Percentiles rank a stretch among this genome's conserved stretches.
Evolutionary conservation across 2,329 filamentous ascomycete genomes (phyloP).

Genomic region (Hymenoscyphus linearis): DNA sequence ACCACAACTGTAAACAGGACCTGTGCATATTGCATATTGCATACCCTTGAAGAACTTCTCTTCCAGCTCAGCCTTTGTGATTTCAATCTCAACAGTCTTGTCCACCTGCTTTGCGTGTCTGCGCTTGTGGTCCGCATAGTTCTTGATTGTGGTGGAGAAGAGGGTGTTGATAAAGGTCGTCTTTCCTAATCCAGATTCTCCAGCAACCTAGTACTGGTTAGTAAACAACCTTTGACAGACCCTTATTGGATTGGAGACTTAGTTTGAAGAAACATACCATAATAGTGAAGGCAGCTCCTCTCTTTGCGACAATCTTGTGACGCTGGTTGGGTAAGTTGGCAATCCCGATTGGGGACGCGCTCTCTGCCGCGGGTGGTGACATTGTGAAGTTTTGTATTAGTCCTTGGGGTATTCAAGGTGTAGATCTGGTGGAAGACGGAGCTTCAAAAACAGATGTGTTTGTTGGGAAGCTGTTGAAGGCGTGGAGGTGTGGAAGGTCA

Average conservation of each 20-base stretch:
- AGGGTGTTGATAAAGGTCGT: slow-evolving; percentile 99
- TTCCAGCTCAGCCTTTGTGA: slow-evolving; percentile 98
- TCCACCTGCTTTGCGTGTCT: slow-evolving; percentile 99
- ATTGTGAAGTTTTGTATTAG: slow-evolving; percentile 34
- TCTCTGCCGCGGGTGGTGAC: slow-evolving; percentile 54
- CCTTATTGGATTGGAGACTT: not conserved
- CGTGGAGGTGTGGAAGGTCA: slow-evolving; percentile 8
- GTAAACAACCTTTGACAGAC: not conserved
- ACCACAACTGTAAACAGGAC: not conserved
- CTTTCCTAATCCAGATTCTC: slow-evolving; percentile 97
- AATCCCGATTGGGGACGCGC: slow-evolving; percentile 66
- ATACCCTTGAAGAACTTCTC: slow-evolving; percentile 99
- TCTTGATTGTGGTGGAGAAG: slow-evolving; percentile 99
- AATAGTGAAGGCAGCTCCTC: slow-evolving; percentile 97
- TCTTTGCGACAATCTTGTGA: slow-evolving; percentile 71
- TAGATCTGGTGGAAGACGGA: not conserved
- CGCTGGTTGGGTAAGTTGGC: slow-evolving; percentile 65
- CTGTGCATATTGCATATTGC: slow-evolving; percentile 26
- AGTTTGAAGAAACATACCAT: slow-evolving; percentile 59
- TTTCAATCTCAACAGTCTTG: slow-evolving; percentile 99
- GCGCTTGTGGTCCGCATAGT: slow-evolving; percentile 99
- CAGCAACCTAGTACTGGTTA: slow-evolving; percentile 66
- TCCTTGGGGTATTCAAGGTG: slow-evolving; percentile 3
- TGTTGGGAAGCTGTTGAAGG: slow-evolving; percentile 5
- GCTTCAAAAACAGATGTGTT: slow-evolving; percentile 1